phyloP scores from a whole-genome alignment of 257 asterid species.

The Cruciata laevipes region DNA sequence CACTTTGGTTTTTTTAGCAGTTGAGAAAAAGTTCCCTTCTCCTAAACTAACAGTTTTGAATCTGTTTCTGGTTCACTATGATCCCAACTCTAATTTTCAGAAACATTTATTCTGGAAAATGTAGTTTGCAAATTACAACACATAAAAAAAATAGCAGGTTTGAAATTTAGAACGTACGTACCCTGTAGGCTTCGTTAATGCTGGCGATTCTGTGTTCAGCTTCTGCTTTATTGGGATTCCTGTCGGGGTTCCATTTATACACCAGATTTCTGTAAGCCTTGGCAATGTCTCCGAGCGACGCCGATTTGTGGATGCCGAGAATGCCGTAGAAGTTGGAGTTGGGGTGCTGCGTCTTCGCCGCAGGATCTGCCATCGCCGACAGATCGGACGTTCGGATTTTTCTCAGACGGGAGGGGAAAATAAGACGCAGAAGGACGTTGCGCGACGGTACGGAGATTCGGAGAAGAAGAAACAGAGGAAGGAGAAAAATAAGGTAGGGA shows the following conservation, averaged over 20 bases:
- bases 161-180: slow-evolving; percentile 13
- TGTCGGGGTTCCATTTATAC: slow-evolving; percentile 80
- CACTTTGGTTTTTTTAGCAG: neutral
- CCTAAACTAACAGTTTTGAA: neutral
- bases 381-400: neutral
- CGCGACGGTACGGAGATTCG: neutral
- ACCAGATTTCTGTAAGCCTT: slow-evolving; percentile 68
- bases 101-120: neutral
- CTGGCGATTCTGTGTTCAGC: slow-evolving; percentile 53
- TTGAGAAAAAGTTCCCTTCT: too few species aligned
- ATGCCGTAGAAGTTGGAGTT: slow-evolving; percentile 45
- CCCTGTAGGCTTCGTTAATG: slow-evolving; percentile 86
- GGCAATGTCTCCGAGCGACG: slow-evolving; percentile 63
- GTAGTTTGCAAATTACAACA: neutral
- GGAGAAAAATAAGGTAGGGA: neutral
- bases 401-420: neutral
- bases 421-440: neutral
- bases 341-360: slow-evolving; percentile 14
- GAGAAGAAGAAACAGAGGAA: neutral
- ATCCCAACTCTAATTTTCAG: neutral
- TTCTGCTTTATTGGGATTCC: slow-evolving; percentile 55
- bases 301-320: slow-evolving; percentile 63
- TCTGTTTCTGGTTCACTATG: neutral
- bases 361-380: slow-evolving; percentile 49
- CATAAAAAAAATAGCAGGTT: neutral